Conservation (phyloP, 192 early-diverging fungal species). For the Radiomyces spectabilis region DNA sequence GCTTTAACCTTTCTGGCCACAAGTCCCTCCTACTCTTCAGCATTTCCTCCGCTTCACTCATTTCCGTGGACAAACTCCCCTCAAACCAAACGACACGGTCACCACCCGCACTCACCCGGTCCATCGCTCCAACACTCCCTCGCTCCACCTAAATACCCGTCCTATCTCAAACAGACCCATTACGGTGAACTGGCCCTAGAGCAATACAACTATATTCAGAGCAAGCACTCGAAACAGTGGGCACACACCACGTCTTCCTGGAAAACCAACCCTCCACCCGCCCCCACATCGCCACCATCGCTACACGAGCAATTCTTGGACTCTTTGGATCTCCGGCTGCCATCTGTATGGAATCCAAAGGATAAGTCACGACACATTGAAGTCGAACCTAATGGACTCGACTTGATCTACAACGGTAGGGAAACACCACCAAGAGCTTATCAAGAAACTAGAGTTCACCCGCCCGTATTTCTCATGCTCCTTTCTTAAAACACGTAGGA, state of each 20-base stretch:
- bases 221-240: neutral
- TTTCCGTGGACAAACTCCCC: neutral
- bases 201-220: conserved; percentile 21
- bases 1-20: neutral
- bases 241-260: neutral
- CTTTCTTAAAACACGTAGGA: conserved; percentile 4
- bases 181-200: conserved; percentile 9
- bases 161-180: conserved; percentile 18
- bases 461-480: neutral
- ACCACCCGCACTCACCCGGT: neutral
- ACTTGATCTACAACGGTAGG: neutral
- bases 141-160: conserved; percentile 14
- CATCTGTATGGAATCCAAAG: neutral
- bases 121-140: conserved; percentile 5
- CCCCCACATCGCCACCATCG: neutral
- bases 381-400: conserved; percentile 3
- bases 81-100: neutral
- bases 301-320: neutral
- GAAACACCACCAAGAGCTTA: neutral
- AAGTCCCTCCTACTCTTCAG: conserved; percentile 1
- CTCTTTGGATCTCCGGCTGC: conserved; percentile 1
- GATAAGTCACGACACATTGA: conserved; percentile 3
- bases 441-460: conserved; percentile 1
- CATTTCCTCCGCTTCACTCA: conserved; percentile 20
- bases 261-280: neutral